Percentiles rank a stretch among this genome's conserved stretches.
phyloP scores from a whole-genome alignment of 371 early-diverging fungal genomes.

The Conidiobolus incongruus region DNA sequence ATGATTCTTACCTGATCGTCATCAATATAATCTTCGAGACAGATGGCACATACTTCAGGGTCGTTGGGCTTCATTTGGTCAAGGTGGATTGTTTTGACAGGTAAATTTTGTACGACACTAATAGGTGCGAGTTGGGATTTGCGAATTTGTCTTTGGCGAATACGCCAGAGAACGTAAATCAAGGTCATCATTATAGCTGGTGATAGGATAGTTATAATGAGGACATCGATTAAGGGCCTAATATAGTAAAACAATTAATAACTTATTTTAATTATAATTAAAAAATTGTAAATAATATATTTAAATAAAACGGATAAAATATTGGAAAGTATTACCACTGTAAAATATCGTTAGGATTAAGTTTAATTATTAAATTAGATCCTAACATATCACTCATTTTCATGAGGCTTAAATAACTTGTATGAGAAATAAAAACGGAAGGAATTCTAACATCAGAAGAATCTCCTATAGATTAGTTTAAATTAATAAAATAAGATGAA shows the following conservation, averaged over 20 bases:
- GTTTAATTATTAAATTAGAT: conserved; percentile 16
- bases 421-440: conserved; percentile 43
- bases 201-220: conserved; percentile 39
- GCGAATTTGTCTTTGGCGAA: conserved; percentile 29
- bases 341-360: conserved; percentile 12
- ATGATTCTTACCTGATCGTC: conserved; percentile 55
- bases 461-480: conserved; percentile 18
- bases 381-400: conserved; percentile 15
- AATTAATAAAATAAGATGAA: neutral
- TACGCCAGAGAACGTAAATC: conserved; percentile 34
- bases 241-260: neutral
- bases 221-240: conserved; percentile 40
- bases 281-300: neutral
- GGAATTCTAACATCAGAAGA: conserved; percentile 49
- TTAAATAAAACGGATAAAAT: neutral
- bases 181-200: conserved; percentile 42
- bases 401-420: conserved; percentile 25
- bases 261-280: neutral
- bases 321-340: conserved; percentile 5
- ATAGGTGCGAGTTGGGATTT: conserved; percentile 35
- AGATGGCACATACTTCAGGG: conserved; percentile 72
- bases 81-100: conserved; percentile 24
- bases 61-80: conserved; percentile 31
- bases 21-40: conserved; percentile 69
- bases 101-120: conserved; percentile 31